These are phyloP conservation scores for Cercospora sesami DNA, from an alignment of 2,329 filamentous ascomycete species.

Conservation along the genomic window DNA sequence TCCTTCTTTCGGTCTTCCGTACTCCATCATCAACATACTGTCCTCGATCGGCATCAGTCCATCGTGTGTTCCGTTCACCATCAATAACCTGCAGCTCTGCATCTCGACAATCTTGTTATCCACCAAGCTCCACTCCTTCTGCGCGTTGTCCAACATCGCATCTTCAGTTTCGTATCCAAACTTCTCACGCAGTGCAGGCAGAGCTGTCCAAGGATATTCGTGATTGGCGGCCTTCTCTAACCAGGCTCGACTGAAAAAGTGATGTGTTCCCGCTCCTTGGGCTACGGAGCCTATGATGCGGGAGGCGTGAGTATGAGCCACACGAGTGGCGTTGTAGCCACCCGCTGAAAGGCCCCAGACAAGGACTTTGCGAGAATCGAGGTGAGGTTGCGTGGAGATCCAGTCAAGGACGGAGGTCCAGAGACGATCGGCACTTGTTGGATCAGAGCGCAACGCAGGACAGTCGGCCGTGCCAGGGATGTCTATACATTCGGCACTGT, in stretches of 20 bases:
- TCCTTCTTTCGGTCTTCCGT: constrained; percentile 65
- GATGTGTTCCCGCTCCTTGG: constrained; percentile 64
- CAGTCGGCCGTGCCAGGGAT: constrained; percentile 64
- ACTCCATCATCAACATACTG: constrained; percentile 63
- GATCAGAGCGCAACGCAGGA: constrained; percentile 63
- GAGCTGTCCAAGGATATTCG: constrained; percentile 53
- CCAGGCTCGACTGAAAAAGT: constrained; percentile 62
- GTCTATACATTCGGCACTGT: not conserved
- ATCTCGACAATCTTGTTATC: constrained; percentile 59
- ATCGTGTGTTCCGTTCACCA: constrained; percentile 63
- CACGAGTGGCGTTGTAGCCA: constrained; percentile 65
- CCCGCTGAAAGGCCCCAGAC: constrained; percentile 67
- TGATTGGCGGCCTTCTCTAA: constrained; percentile 62
- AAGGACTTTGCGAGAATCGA: constrained; percentile 59
- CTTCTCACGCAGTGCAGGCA: constrained; percentile 57
- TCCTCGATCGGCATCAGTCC: constrained; percentile 70
- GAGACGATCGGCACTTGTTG: constrained; percentile 60
- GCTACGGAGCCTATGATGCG: constrained; percentile 59
- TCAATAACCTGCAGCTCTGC: constrained; percentile 58
- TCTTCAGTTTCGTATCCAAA: constrained; percentile 60
- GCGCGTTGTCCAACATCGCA: constrained; percentile 57
- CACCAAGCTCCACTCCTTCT: constrained; percentile 63
- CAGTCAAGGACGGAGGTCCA: constrained; percentile 64
- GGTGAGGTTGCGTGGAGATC: constrained; percentile 52
- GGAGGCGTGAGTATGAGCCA: constrained; percentile 65